Base-by-base conservation (phyloP, 2,329 filamentous ascomycete genomes). In the Diaporthe sp. region DNA sequence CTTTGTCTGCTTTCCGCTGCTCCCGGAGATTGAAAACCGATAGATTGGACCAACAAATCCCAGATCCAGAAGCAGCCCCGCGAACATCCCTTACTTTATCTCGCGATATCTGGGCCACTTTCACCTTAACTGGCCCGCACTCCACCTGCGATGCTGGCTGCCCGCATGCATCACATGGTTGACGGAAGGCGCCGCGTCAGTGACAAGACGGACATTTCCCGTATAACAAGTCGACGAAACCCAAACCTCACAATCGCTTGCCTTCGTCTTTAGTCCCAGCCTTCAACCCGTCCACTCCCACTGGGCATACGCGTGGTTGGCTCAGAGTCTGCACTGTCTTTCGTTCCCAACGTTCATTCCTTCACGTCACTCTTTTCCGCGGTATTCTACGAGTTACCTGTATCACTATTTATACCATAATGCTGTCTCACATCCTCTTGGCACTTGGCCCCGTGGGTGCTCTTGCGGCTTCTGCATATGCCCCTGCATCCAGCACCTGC, bases 401-500 rank as follows among this genome's bases (percentile, higher is more conserved):
- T 13, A 28, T 39, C 25, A 61, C 53, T 51, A 39, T 20, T 47
- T n/a, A 47, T 58, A 68, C 12, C 28, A 72, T 51, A 22, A 76
- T 76, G 75, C 39, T 72, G 2, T 71, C 73, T 10, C 57, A 58
- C 6, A 47, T 72, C n/a, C n/a, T 75, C 39, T 60, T 76, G 15
- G 65, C 70, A 12, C 34, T 73, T 28, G 63, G 37, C 37, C 55
- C 75, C 4, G 49, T 53, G 25, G n/a, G 60, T 49, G 75, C 73
- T 17, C 47, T 76, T 47, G 75, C 75, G 13, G 60, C 60, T 8
- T 73, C 75, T 31, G 49, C 53, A 37, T 75, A 75, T 15, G 60
- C 60, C 5, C 73, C 75, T 8, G 63, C 13, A 5, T 47, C 71
- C 17, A 37, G 31, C 57, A 31, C 73, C 9, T 76, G 75, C 22